Evolutionary conservation across 1,284 basidiomycete species (phyloP), one percentile per base, ranked within the genome.

Genomic region (Schizopora paradoxa): DNA sequence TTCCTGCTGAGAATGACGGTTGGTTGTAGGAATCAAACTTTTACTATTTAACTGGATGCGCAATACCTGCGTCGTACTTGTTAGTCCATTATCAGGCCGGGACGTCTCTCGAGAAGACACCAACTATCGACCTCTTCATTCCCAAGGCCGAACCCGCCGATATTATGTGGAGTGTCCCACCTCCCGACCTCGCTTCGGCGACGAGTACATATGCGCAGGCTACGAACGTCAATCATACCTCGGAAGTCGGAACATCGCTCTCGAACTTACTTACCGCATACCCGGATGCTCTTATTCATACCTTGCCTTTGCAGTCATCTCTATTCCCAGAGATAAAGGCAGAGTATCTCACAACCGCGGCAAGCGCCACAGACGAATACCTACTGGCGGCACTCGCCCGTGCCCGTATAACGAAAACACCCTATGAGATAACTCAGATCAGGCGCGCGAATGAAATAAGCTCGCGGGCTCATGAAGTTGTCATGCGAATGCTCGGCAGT

Each of bases 401-500:
- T 26, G 82, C 90, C 4, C 75, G 92, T 6, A 64, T 95, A 21
- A 79, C 73, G 51, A 96, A 95, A 66, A 83, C 83, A 14, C 64
- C 68, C 3, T 63, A 72, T 32, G 92, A 95, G 66, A 77, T 96
- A 45, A 73, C 69, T 11, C 67, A 76, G 49, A 91, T 95, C 56
- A 70, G 74, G 43, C 74, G 77, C 45, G 92, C 92, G 0, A 91
- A 89, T 59, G 73, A 75, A 45, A 90, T 95, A 54, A 91, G 87
- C 52, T 90, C 86, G 0, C 73, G 82, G 3, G 92, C 92, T 1
- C 92, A 95, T 55, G 88, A 92, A 63, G 77, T 81, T 6, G 79
- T 95, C 37, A 95, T 95, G 91, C 74, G 87, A n/a, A 81, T 92
- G 8, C 73, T 94, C 4, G 91, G 90, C 2, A 68, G 74, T 37